Evolutionary conservation across 2,329 filamentous ascomycete genomes (phyloP), one percentile per base, ranked within the genome.

Genomic region (Trichoderma aggressivum): DNA sequence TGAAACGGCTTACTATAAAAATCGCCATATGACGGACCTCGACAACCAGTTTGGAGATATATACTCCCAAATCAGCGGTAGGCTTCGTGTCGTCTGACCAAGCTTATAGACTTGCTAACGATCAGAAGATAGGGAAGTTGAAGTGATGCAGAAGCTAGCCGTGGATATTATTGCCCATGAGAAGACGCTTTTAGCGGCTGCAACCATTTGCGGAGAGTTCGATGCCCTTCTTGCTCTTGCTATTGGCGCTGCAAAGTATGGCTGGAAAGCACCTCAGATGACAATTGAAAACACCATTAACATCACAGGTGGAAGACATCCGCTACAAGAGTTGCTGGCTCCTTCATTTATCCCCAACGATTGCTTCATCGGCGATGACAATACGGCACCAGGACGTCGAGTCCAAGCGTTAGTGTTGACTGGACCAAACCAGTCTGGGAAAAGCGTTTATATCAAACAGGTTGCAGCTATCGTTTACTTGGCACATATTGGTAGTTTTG

Each of bases 361-460:
- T 78, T 94, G 93, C 26, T 77, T 97, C 7, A 78, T 84, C 14
- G 92, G 92, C 26, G 92, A 92, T 2, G 71, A 72, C n/a, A 7
- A n/a, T 73, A 21, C 59, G 66, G 3, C 73, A 61, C 63, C 68
- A 7, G 32, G 73, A 21, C 63, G 14, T 21, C 55, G 64, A 3
- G 73, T 75, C 14, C 93, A 88, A 74, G 91, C 94, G 82, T 79
- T 98, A 14, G 83, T 98, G 7, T 81, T 99, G 76, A 98, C 96
- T 0, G 96, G 96, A 0, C 94, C 96, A 5, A 99, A 99, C 76
- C 97, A 96, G 79, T 98, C 96, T 0, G 96, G 96, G 0, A 99
- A 99, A 80, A 98, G 94, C 75, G 89, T 98, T 0, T 98, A 97
- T 80, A 86, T 98, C 78, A 99, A 97, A 80, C 95, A 99, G 79